Percentiles rank a stretch among this genome's conserved stretches.
Evolutionary conservation across 768 basidiomycete genomes (phyloP).

Genomic region (Boletus huronensis): DNA sequence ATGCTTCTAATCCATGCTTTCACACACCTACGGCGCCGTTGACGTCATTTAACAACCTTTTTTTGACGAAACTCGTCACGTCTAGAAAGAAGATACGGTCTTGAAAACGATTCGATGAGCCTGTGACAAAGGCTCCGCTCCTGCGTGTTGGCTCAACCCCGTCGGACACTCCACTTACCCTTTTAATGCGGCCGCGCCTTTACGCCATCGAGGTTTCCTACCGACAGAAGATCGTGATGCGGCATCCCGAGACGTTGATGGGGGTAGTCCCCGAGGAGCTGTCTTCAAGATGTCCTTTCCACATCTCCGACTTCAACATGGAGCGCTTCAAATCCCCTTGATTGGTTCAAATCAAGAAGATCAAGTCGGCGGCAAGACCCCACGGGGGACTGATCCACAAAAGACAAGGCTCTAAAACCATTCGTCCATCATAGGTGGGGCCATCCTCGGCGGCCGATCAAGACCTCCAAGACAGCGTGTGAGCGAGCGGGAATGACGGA

Average conservation of each 20-base stretch:
- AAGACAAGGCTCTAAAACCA: background rate
- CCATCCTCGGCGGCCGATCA: background rate
- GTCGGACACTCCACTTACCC: background rate
- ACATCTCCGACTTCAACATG: background rate
- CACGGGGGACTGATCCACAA: background rate
- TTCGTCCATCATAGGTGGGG: background rate
- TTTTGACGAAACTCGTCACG: too few species aligned
- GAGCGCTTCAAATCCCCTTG: background rate
- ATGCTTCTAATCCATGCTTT: too few species aligned
- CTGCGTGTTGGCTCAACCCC: too few species aligned
- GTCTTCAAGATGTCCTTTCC: background rate
- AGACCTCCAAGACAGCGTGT: background rate
- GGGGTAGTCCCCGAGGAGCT: background rate
- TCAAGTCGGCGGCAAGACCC: background rate
- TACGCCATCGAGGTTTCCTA: background rate
- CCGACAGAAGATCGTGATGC: background rate
- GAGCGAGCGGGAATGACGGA: background rate
- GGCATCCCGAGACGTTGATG: too few species aligned
- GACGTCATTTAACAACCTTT: too few species aligned
- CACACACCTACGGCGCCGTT: too few species aligned
- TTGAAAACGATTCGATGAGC: too few species aligned
- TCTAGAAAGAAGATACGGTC: too few species aligned
- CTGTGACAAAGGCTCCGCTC: background rate
- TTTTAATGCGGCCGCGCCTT: background rate
- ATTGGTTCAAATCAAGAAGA: background rate